Evolutionary conservation across 495 filamentous ascomycete species (phyloP).

Genomic region (Parathielavia appendiculata): DNA sequence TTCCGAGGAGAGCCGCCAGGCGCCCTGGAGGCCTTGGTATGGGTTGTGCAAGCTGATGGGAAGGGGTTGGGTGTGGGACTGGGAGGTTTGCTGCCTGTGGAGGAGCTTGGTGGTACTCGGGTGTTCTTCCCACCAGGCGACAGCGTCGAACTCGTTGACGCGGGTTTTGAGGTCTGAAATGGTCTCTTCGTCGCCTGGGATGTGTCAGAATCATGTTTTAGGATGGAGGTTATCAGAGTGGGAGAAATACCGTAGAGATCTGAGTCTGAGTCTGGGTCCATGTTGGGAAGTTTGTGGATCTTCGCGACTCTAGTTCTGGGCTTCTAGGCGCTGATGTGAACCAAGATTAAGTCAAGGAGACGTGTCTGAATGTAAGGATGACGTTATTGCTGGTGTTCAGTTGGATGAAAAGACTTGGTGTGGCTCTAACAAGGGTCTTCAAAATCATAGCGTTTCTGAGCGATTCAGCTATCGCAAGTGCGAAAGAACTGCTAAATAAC

Average conservation of each 20-base stretch:
- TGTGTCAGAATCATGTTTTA: constrained; percentile 18
- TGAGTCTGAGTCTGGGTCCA: constrained; percentile 60
- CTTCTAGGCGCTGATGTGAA: neutral
- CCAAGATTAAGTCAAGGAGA: neutral
- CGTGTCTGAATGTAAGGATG: neutral
- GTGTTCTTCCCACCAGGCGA: constrained; percentile 32
- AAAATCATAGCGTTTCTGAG: too few relatives aligned
- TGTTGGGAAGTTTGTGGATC: constrained; percentile 27
- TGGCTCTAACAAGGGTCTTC: too few relatives aligned
- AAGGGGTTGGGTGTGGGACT: neutral
- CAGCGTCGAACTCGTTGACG: constrained; percentile 39
- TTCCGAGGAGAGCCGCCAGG: constrained; percentile 52
- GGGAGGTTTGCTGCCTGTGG: constrained; percentile 4
- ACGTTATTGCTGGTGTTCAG: too few relatives aligned
- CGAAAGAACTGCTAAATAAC: too few relatives aligned
- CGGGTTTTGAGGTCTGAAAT: constrained; percentile 31
- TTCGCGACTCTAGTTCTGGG: neutral
- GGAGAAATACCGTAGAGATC: constrained; percentile 61
- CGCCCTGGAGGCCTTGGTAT: constrained; percentile 38
- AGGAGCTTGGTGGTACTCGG: too few relatives aligned
- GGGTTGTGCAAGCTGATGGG: constrained; percentile 36
- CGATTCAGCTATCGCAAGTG: too few relatives aligned
- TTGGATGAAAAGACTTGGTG: too few relatives aligned
- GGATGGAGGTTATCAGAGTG: neutral
- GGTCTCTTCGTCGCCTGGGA: constrained; percentile 50